These are phyloP conservation scores for Ceratocystis papillata DNA, from an alignment of 2,329 filamentous ascomycete species.

Conservation along the genomic window DNA sequence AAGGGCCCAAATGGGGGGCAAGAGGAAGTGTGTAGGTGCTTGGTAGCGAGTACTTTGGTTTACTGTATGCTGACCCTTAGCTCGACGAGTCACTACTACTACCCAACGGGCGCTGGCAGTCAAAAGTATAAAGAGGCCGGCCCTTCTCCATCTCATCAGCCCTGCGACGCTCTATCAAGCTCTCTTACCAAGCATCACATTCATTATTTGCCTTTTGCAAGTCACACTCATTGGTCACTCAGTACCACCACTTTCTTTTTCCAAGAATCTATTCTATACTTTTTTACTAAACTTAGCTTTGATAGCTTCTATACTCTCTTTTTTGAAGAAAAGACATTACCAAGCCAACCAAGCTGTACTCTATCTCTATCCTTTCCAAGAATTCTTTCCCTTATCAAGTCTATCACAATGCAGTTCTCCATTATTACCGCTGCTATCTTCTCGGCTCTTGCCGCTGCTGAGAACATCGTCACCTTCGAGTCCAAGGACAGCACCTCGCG, in stretches of 20 bases:
- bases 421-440: slow-evolving; percentile 37
- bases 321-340: slow-evolving; percentile 14
- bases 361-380: not conserved
- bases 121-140: slow-evolving; percentile 1
- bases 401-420: slow-evolving; percentile 23
- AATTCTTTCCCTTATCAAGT: not conserved
- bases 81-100: not conserved
- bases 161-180: not conserved
- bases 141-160: not conserved
- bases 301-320: slow-evolving; percentile 3
- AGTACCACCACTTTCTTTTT: slow-evolving; percentile 16
- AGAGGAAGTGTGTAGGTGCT: not conserved
- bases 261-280: not conserved
- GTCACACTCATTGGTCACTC: slow-evolving; percentile 6
- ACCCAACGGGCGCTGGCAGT: not conserved
- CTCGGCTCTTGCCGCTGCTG: slow-evolving; percentile 38
- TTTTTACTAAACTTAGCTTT: slow-evolving; percentile 7
- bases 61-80: not conserved
- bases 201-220: slow-evolving; percentile 22
- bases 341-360: not conserved
- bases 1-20: not conserved
- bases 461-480: slow-evolving; percentile 46
- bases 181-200: slow-evolving; percentile 8
- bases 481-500: slow-evolving; percentile 45
- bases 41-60: not conserved